Percentiles rank a stretch among this genome's conserved stretches.
Evolutionary conservation across 2,329 filamentous ascomycete species (phyloP).

Genomic region (Stemphylium beticola): DNA sequence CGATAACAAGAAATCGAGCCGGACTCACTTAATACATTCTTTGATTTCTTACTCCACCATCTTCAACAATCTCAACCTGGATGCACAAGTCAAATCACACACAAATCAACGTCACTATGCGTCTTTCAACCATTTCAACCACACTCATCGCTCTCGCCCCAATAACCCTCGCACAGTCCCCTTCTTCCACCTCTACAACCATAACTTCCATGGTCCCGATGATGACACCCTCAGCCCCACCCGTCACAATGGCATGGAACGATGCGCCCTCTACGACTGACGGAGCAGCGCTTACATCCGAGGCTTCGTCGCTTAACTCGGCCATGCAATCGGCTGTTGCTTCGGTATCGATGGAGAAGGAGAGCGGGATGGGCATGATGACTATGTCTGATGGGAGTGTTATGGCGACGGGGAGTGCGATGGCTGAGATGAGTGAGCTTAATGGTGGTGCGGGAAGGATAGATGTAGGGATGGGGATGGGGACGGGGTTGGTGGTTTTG

Average conservation of each 20-base stretch:
- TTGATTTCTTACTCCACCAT: constrained; percentile 1
- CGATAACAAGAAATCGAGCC: constrained; percentile 14
- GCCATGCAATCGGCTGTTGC: no score
- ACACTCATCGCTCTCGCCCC: constrained; percentile 16
- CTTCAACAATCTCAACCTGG: neutral
- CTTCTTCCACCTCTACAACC: neutral
- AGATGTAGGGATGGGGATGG: no score
- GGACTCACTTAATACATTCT: constrained; percentile 22
- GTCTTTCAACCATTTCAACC: constrained; percentile 7
- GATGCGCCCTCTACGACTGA: neutral
- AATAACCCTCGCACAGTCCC: constrained; percentile 10
- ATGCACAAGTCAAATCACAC: neutral
- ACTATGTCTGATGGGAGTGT: no score
- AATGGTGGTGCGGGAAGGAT: no score
- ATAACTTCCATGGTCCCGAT: constrained; percentile 14
- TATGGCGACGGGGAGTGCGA: no score
- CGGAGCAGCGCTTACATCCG: no score
- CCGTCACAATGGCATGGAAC: constrained; percentile 31
- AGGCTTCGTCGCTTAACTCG: no score
- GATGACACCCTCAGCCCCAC: constrained; percentile 10
- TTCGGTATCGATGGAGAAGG: no score
- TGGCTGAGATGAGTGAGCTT: no score
- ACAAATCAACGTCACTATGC: constrained; percentile 2
- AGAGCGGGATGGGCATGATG: no score
- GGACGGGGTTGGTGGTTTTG: no score